Conservation (phyloP, 2,329 filamentous ascomycete genomes). For the Didymellaceae sp. region DNA sequence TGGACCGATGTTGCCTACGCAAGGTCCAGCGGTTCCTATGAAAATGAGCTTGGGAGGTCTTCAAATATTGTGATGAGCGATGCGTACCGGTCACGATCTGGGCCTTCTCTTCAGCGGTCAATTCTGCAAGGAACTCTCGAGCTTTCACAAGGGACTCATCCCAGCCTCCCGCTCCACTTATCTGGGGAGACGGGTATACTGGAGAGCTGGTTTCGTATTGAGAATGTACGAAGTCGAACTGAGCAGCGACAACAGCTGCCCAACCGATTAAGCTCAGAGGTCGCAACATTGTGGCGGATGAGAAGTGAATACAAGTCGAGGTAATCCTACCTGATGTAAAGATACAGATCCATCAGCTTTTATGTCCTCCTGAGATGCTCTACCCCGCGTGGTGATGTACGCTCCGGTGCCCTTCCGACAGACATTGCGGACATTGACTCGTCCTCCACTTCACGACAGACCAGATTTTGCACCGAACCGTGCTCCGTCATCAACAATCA, state of each 20-base stretch:
- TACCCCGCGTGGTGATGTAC: slow-evolving; percentile 4
- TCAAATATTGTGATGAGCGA: too few relatives aligned
- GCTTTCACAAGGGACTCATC: slow-evolving; percentile 33
- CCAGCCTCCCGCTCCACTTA: slow-evolving; percentile 37
- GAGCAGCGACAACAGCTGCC: slow-evolving; percentile 19
- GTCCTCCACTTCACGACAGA: neutral
- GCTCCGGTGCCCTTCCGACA: neutral
- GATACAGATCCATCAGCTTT: neutral
- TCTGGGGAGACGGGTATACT: slow-evolving; percentile 38
- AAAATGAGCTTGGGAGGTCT: neutral
- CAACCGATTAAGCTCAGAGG: neutral
- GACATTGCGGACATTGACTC: neutral
- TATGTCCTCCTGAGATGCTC: neutral
- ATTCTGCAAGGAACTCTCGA: slow-evolving; percentile 26
- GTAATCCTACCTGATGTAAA: neutral
- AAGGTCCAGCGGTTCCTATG: slow-evolving; percentile 33
- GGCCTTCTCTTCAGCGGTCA: slow-evolving; percentile 36
- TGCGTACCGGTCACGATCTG: slow-evolving; percentile 34
- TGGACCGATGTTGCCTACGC: slow-evolving; percentile 46
- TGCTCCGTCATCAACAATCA: neutral
- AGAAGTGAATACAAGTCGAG: neutral
- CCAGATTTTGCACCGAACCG: neutral
- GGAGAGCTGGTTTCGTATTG: slow-evolving; percentile 39
- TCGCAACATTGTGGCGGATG: slow-evolving; percentile 2
- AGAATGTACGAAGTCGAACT: slow-evolving; percentile 28